These are phyloP conservation scores for Nannizziopsis arthrosporioides DNA, from an alignment of 2,329 filamentous ascomycete species.

Conservation along the genomic window DNA sequence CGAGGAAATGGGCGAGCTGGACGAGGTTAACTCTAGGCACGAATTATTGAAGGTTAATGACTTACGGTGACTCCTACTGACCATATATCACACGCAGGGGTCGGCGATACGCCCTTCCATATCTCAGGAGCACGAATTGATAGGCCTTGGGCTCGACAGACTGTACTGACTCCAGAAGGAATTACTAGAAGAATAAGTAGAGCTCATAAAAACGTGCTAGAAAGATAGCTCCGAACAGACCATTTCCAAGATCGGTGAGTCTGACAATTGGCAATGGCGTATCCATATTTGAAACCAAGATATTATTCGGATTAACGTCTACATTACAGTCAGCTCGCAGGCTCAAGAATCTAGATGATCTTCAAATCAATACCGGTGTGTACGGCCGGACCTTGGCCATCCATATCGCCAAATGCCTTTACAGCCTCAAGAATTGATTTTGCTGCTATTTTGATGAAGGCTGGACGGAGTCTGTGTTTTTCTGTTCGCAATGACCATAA, in stretches of 20 bases:
- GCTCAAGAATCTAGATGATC: neutral
- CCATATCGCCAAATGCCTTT: neutral
- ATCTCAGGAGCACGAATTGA: slow-evolving; percentile 14
- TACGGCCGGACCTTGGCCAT: neutral
- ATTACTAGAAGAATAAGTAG: slow-evolving; percentile 9
- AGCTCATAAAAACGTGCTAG: neutral
- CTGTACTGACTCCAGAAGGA: neutral
- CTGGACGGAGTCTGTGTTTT: neutral
- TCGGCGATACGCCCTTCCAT: slow-evolving; percentile 11
- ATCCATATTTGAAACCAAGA: slow-evolving; percentile 11
- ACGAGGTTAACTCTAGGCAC: slow-evolving; percentile 1
- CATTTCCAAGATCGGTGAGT: slow-evolving; percentile 10
- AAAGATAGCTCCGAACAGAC: neutral
- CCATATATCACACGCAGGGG: slow-evolving; percentile 13
- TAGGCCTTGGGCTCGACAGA: slow-evolving; percentile 7
- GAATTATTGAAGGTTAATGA: neutral
- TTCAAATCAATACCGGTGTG: slow-evolving; percentile 2
- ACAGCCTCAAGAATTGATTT: slow-evolving; percentile 1
- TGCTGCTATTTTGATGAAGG: slow-evolving; percentile 8
- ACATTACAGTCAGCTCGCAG: neutral
- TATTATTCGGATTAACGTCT: slow-evolving; percentile 14
- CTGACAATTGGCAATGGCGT: slow-evolving; percentile 9
- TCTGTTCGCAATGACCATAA: slow-evolving; percentile 10
- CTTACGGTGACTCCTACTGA: slow-evolving; percentile 14
- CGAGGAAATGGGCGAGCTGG: slow-evolving; percentile 12